Evolutionary conservation across 2,329 filamentous ascomycete genomes (phyloP).

Genomic region (Furcasterigmium furcatum): DNA sequence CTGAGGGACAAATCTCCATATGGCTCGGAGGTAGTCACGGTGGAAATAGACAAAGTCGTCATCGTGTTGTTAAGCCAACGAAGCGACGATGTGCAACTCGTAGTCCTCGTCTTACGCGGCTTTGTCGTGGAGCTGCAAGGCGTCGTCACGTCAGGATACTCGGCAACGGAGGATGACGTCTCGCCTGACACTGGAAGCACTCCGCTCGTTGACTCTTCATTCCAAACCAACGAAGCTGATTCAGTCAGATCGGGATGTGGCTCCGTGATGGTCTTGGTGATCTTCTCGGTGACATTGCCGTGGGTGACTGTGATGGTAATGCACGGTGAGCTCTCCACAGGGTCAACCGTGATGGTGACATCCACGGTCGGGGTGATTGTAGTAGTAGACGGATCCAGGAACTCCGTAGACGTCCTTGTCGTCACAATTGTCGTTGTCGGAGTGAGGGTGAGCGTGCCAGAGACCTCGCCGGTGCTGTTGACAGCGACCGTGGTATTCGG

Average conservation of each 20-base stretch:
- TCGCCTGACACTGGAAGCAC: no score
- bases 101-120: not conserved
- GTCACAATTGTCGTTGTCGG: not conserved
- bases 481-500: not conserved
- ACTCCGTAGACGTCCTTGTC: not conserved
- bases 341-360: not conserved
- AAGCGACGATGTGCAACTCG: not conserved
- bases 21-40: no score
- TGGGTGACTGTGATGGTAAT: conserved; percentile 10
- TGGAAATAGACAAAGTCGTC: not conserved
- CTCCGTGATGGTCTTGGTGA: conserved; percentile 5
- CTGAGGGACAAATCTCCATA: no score
- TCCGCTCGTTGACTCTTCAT: not conserved
- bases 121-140: not conserved
- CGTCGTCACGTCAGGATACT: not conserved
- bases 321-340: conserved; percentile 1
- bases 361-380: not conserved
- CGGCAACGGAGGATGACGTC: no score
- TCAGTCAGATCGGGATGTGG: not conserved
- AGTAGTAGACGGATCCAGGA: no score
- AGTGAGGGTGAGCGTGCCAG: not conserved
- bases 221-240: not conserved
- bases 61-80: conserved; percentile 6
- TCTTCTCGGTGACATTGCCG: conserved; percentile 7
- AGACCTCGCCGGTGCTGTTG: not conserved